Base-by-base conservation (phyloP, 352 stramenopile genomes). In the Aphanomyces cochlioides region DNA sequence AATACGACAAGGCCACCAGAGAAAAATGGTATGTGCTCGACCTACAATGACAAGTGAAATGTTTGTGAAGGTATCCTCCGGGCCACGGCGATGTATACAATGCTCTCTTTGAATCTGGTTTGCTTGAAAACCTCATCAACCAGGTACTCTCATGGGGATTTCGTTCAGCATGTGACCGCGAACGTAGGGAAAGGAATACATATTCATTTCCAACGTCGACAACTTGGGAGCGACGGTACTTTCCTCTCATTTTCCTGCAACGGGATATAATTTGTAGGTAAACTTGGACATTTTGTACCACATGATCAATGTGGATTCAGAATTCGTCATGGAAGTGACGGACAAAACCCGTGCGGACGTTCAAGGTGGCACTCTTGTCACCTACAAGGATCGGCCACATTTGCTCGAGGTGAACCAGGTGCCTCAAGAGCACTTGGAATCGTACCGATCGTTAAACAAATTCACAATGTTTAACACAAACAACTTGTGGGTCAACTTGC, bases 391-490 rank as follows among this genome's bases (percentile, higher is more conserved):
- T 48, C 96, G 96, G 59, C 90, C 98, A 40, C 96, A 99, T 74
- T 84, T 99, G 72, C 82, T 98, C 36, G 97, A 99, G 83, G 96
- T 93, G 61, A 98, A 96, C 47, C 97, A 99, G 82, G 98, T 98
- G 73, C 90, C 96, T 6, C 79, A 93, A 28, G 85, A 98, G 53
- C 95, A 99, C 74, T 89, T 99, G 80, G 85, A 89, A 54, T 86
- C 95, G 48, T 99, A 99, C 69, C 83, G 87, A 28, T 87, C 85
- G 69, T 96, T 98, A 72, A 95, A 88, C 80, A 97, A 97, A 77
- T 98, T 99, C 77, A 83, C 92, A 57, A 99, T 94, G 67, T 99
- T 99, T 87, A 99, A 99, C 81, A 99, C 97, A 60, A 99, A 99
- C 82, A 99, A 99, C 74, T 79, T 99, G 19, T 99, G 97, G 97